phyloP scores from a whole-genome alignment of 2,329 filamentous ascomycete genomes.

The Sporothrix euskadiensis region DNA sequence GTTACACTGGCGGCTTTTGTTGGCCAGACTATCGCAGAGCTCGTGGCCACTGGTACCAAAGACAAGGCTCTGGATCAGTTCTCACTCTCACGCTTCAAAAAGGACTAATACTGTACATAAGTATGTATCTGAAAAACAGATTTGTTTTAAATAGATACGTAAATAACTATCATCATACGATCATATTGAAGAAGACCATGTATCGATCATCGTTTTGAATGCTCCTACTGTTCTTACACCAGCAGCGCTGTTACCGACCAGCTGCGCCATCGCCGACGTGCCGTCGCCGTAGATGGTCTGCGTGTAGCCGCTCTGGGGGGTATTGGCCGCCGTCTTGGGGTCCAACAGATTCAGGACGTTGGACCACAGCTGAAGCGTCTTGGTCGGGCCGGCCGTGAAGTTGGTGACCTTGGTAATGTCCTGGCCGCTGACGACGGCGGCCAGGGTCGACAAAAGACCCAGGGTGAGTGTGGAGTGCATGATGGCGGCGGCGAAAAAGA shows the following conservation, averaged over 20 bases:
- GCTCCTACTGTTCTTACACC: conserved; percentile 33
- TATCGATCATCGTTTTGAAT: conserved; percentile 11
- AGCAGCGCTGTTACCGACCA: conserved; percentile 37
- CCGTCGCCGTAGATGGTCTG: conserved; percentile 43
- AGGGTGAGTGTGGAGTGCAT: conserved; percentile 14
- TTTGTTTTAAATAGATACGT: not conserved
- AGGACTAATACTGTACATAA: not conserved
- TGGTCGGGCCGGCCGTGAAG: conserved; percentile 41
- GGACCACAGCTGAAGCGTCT: conserved; percentile 50
- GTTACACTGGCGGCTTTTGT: conserved; percentile 37
- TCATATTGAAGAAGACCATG: conserved; percentile 35
- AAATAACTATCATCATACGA: not conserved
- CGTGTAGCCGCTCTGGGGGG: conserved; percentile 42
- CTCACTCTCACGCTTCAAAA: not conserved
- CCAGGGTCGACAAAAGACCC: conserved; percentile 31
- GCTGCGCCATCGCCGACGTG: conserved; percentile 35
- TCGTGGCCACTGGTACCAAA: conserved; percentile 24
- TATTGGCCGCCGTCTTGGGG: conserved; percentile 38
- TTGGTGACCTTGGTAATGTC: conserved; percentile 37
- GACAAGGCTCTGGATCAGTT: conserved; percentile 23
- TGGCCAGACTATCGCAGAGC: conserved; percentile 31
- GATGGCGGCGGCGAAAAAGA: not conserved
- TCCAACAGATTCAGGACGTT: conserved; percentile 45
- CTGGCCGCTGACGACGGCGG: conserved; percentile 36
- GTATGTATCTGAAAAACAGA: no score